Evolutionary conservation across 2,329 filamentous ascomycete species (phyloP).

Genomic region (Aspergillus bombycis): DNA sequence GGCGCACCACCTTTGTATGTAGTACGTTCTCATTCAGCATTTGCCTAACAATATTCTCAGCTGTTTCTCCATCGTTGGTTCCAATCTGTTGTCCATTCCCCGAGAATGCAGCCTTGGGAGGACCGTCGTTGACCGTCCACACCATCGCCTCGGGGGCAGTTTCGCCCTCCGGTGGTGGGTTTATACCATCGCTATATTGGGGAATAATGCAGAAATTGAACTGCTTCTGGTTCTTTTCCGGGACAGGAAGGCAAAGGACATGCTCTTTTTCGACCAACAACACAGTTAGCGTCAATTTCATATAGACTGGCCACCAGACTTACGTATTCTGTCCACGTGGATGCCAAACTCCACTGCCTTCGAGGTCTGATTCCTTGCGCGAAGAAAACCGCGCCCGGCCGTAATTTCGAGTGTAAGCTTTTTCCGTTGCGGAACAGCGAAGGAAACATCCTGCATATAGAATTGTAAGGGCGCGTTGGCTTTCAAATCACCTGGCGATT

Average conservation of each 20-base stretch:
- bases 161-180: constrained; percentile 45
- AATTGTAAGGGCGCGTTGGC: constrained; percentile 43
- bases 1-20: constrained; percentile 53
- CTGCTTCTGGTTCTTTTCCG: constrained; percentile 66
- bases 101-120: constrained; percentile 49
- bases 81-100: constrained; percentile 49
- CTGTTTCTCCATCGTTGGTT: constrained; percentile 49
- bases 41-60: constrained; percentile 46
- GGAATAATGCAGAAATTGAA: constrained; percentile 66
- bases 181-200: constrained; percentile 53
- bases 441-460: constrained; percentile 60
- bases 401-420: constrained; percentile 65
- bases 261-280: constrained; percentile 47
- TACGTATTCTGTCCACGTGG: constrained; percentile 53
- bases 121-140: constrained; percentile 61
- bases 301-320: constrained; percentile 22
- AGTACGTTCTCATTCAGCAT: constrained; percentile 55
- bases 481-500: constrained; percentile 36
- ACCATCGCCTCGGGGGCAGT: constrained; percentile 58
- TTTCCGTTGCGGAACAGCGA: constrained; percentile 65
- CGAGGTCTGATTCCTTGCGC: constrained; percentile 54
- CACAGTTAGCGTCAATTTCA: background rate
- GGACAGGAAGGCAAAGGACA: constrained; percentile 64
- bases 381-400: constrained; percentile 45
- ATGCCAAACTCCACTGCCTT: constrained; percentile 59